A percentile compares a stretch with the other conserved stretches of the same genome.
Conservation (phyloP, 164 flowering plant species). For the Cinnamomum micranthum region DNA sequence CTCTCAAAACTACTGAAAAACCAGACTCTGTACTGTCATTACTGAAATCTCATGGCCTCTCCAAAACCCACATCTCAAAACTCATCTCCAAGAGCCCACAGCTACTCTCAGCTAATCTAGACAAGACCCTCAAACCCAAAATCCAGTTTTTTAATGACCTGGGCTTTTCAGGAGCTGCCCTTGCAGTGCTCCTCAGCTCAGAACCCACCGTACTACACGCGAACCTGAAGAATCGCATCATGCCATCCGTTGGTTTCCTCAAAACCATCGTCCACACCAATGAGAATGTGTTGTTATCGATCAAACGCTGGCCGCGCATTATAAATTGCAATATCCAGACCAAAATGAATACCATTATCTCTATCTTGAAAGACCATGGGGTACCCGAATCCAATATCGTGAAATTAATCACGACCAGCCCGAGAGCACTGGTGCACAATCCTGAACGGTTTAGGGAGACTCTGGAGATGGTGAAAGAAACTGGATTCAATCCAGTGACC, state of each 20-base stretch:
- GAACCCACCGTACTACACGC: constrained; percentile 7
- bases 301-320: constrained; percentile 5
- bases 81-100: constrained; percentile 7
- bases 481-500: constrained; percentile 4
- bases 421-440: not conserved
- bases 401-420: not conserved
- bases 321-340: not conserved
- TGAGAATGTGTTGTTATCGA: constrained; percentile 5
- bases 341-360: constrained; percentile 7
- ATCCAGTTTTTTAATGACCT: constrained; percentile 29
- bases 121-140: constrained; percentile 33
- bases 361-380: constrained; percentile 18
- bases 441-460: constrained; percentile 8
- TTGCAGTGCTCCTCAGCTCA: constrained; percentile 7
- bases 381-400: constrained; percentile 10
- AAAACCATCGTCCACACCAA: constrained; percentile 12
- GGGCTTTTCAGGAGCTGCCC: constrained; percentile 15
- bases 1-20: not conserved
- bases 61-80: not conserved
- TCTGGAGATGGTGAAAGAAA: constrained; percentile 5
- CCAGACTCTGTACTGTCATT: not conserved
- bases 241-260: constrained; percentile 22
- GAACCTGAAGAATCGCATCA: constrained; percentile 22
- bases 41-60: not conserved
- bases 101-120: constrained; percentile 17